Evolutionary conservation across 1,139 yeast genomes (phyloP).

Genomic region (Saccharomycopsis crataegensis): DNA sequence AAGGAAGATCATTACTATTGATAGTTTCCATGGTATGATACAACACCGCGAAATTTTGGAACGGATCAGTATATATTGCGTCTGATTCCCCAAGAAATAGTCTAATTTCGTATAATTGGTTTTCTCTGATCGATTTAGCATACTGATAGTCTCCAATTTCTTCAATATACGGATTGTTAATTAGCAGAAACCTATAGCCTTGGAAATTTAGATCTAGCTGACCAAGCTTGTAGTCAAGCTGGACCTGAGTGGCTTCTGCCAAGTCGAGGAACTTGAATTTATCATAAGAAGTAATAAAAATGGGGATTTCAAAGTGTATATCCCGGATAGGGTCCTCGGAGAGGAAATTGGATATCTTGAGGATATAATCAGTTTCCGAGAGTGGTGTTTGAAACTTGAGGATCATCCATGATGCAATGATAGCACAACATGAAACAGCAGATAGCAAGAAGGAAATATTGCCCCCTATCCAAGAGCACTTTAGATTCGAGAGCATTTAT

Average conservation of each 20-base stretch:
- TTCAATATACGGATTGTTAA: neutral
- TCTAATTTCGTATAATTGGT: neutral
- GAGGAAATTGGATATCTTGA: neutral
- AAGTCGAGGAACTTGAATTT: constrained; percentile 36
- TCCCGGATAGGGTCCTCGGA: constrained; percentile 27
- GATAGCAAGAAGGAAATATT: no score
- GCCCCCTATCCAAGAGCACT: no score
- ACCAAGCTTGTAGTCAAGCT: constrained; percentile 26
- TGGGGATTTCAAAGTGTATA: constrained; percentile 47
- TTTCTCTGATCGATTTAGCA: neutral
- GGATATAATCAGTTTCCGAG: neutral
- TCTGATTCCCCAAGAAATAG: constrained; percentile 4
- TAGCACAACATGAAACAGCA: no score
- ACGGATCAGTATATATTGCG: constrained; percentile 10
- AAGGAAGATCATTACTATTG: constrained; percentile 54
- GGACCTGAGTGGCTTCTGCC: constrained; percentile 38
- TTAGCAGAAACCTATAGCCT: neutral
- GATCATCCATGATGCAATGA: no score
- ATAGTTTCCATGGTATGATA: constrained; percentile 42
- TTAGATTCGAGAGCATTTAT: no score
- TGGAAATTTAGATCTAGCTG: neutral
- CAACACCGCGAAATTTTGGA: constrained; percentile 27
- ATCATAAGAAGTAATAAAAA: constrained; percentile 37
- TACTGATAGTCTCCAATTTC: neutral
- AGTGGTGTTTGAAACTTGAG: no score